These are phyloP conservation scores for Polygonum aviculare DNA, from an alignment of 148 eudicot species.

Conservation along the genomic window DNA sequence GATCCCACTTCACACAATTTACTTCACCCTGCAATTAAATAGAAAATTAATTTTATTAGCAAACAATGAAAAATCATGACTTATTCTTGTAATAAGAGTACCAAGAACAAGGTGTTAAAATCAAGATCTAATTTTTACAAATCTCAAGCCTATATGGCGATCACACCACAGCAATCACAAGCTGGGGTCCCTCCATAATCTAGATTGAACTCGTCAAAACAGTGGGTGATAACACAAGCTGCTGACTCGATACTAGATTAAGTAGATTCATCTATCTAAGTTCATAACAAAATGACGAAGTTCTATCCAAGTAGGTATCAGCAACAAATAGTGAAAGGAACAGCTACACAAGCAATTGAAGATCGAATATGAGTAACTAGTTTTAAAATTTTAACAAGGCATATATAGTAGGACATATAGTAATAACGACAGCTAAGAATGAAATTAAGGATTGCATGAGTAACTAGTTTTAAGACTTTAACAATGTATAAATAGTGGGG, in stretches of 20 bases:
- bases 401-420: neutral
- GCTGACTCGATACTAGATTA: neutral
- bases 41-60: neutral
- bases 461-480: neutral
- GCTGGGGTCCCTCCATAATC: neutral
- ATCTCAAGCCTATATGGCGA: neutral
- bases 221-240: neutral
- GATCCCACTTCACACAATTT: constrained; percentile 65
- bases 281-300: neutral
- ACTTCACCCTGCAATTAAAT: constrained; percentile 48
- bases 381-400: neutral
- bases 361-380: neutral
- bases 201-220: neutral
- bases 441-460: neutral
- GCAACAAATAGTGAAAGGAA: neutral
- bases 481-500: neutral
- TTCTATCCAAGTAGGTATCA: neutral
- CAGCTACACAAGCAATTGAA: neutral
- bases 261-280: neutral
- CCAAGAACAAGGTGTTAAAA: neutral
- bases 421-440: neutral
- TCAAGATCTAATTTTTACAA: neutral
- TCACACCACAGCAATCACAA: constrained; percentile 1
- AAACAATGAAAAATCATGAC: neutral
- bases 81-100: neutral